Base-by-base conservation (phyloP, 805 yeast genomes). In the Metschnikowia kofuensis region DNA sequence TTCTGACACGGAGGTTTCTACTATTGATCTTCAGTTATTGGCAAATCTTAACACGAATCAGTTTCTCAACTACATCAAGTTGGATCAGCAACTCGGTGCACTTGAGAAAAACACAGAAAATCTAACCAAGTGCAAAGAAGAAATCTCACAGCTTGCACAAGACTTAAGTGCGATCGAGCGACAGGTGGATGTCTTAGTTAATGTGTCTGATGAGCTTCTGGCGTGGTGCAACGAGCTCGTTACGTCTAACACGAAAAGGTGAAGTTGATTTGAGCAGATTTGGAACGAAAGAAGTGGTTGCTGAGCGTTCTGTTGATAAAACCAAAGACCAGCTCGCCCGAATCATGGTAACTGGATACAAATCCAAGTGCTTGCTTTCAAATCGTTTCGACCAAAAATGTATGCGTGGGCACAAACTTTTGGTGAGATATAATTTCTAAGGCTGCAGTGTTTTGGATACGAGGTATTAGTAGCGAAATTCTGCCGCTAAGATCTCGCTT, bases 21-120 rank as follows among this genome's bases (percentile, higher is more conserved):
- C 68, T n/a, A 64, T 70, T 52, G 68, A 80, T 51, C 64, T 83
- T 57, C 78, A 75, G 54, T 62, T 79, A 12, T 53, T 82, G 31
- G 79, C 79, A 47, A 78, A 80, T 53, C 63, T 80, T 49, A 83
- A 83, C 58, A 82, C 84, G n/a, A 72, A 79, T 45, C 78, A 82
- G 41, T 76, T 83, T 0, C 63, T 81, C 52, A 78, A 77, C 56
- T 80, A 78, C 55, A 72, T 74, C 51, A 71, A 72, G 55, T 53
- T 74, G 28, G 75, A 71, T 47, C 68, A 70, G 55, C 66, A 64
- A 30, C 55, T 72, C 45, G 70, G 73, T 42, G 68, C 65, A 31
- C 62, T 80, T 31, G 85, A 79, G 40, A 65, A 63, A 5, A 76
- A 77, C 47, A 52, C 72, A 5, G 61, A 66, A 21, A 57, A 60